Evolutionary conservation across 148 eudicot genomes (phyloP), one percentile per base, ranked within the genome.

Genomic region (Heliosperma pusillum): DNA sequence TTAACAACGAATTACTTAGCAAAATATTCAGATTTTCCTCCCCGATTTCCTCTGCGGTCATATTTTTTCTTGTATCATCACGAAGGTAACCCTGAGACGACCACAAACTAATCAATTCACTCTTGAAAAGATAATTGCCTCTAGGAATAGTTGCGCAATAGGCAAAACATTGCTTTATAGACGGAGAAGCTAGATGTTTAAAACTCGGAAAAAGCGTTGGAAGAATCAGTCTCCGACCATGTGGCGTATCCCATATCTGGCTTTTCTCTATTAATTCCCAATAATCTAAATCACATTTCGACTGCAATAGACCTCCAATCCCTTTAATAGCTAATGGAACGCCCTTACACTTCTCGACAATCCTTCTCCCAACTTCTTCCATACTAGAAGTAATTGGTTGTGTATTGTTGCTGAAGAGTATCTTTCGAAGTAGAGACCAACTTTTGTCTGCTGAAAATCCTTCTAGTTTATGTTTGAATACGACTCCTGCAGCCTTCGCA

Each of bases 141-240:
- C 60, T 59, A 12, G 55, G 55, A 25, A 72, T 66, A 8, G 73
- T 55, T 9, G 77, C 69, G 66, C 77, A 57, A 42, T 78, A 78
- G 5, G 70, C 75, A 63, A 77, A 77, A 71, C 80, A 71, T 17
- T 71, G 80, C 52, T 71, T 77, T 52, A 77, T 17, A 62, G 47
- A 62, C 3, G 60, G 7, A 62, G 75, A 77, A 50, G 75, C 42
- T 52, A 77, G 30, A 33, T 77, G 70, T 19, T 62, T 10, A 22
- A n/a, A 77, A 33, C 80, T 77, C 75, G 63, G 21, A 33, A 70
- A 20, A 4, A 77, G 20, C 16, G 56, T 69, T 8, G 79, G 71
- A 10, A 71, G 60, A n/a, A 71, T 71, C 12, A 27, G 8, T 2
- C 50, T 21, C 30, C 47, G 5, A 0, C 30, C 67, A 17, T 66